Base-by-base conservation (phyloP, 2,329 filamentous ascomycete species). In the Curvularia verruculosa region DNA sequence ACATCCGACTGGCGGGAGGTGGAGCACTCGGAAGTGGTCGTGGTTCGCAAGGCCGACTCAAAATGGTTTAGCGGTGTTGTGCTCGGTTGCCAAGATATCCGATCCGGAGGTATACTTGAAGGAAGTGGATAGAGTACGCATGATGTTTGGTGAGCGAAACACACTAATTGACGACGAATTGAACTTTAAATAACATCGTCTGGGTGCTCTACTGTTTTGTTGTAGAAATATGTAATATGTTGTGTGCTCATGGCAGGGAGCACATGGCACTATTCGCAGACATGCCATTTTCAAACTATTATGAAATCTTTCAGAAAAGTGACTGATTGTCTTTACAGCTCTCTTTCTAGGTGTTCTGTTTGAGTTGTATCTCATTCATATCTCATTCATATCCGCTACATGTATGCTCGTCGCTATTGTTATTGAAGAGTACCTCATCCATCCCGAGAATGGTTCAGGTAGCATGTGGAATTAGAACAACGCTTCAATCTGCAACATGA, bases 71-170 rank as follows among this genome's bases (percentile, higher is more conserved):
- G 41, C 23, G 53, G 34, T 19, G 19, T 47, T 15, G 18, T 29
- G n/a, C 4, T 52, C 53, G 53, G 53, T 23, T 13, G 53, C 49
- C 53, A 56, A 52, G 53, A 13, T 9, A 13, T 19, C 49, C 53
- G 53, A 36, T 15, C 18, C 24, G 37, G 19, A 19, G 24, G 21
- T 29, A 45, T 28, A 44, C 29, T 28, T 21, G 19, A 23, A 9
- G 15, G 40, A 2, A 18, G 23, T 21, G 7, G 15, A 1, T 19
- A 15, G 19, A 9, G 28, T 24, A 31, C 29, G 15, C 37, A 23
- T 43, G 19, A 19, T 50, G 34, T 5, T 4, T 34, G 13, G 4
- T 50, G 26, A n/a, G 37, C 21, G 39, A 29, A 54, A 46, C 28
- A 37, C 18, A 18, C 5, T n/a, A 43, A 23, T n/a, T n/a, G n/a